Evolutionary conservation across 208 protist species (phyloP).

Genomic region (Wallacemonas collosoma): DNA sequence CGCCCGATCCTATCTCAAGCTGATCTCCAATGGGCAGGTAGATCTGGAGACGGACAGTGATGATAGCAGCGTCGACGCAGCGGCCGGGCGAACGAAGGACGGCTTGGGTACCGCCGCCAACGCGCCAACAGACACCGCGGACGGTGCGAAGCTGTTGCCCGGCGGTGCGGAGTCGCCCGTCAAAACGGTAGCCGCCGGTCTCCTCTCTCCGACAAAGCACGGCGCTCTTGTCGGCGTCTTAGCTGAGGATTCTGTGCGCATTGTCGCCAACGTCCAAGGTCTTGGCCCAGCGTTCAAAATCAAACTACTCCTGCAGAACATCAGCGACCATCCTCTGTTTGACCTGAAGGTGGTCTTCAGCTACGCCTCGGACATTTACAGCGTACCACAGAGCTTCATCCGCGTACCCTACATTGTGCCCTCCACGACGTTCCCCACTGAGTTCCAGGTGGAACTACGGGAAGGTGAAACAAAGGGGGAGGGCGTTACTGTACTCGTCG

Average conservation of each 20-base stretch:
- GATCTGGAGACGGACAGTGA: slow-evolving; percentile 6
- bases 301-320: slow-evolving; percentile 82
- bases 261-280: slow-evolving; percentile 85
- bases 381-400: slow-evolving; percentile 47
- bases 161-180: neutral
- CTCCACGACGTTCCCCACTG: slow-evolving; percentile 54
- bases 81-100: neutral
- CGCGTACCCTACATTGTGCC: slow-evolving; percentile 71
- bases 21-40: slow-evolving; percentile 48
- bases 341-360: slow-evolving; percentile 66
- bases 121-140: neutral
- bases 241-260: slow-evolving; percentile 31
- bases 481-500: slow-evolving; percentile 62
- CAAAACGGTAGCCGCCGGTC: neutral
- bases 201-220: slow-evolving; percentile 12
- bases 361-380: slow-evolving; percentile 60
- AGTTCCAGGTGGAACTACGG: slow-evolving; percentile 60
- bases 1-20: slow-evolving; percentile 85
- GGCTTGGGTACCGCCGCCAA: neutral
- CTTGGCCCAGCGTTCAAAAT: slow-evolving; percentile 93
- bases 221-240: slow-evolving; percentile 1
- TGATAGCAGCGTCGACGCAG: neutral
- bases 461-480: slow-evolving; percentile 63
- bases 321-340: slow-evolving; percentile 43
- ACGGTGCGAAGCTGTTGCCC: neutral